phyloP scores from a whole-genome alignment of 352 stramenopile species.

The Globisporangium canariense region DNA sequence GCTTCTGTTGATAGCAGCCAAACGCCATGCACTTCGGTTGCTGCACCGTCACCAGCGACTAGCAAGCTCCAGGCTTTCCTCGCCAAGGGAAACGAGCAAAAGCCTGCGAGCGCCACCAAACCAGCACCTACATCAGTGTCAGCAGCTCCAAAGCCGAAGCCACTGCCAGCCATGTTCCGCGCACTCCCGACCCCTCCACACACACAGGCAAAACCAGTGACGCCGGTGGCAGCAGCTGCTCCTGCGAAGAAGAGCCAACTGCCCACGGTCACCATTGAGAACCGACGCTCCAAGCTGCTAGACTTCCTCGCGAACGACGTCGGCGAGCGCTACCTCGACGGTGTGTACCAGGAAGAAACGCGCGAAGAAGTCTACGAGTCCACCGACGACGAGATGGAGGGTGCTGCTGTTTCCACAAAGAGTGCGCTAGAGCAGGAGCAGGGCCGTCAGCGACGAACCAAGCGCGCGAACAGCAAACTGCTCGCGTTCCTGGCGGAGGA shows the following conservation, averaged over 20 bases:
- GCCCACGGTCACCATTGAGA: conserved; percentile 20
- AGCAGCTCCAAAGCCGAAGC: neutral
- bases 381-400: conserved; percentile 12
- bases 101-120: neutral
- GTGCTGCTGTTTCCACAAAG: neutral
- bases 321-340: conserved; percentile 64
- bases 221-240: neutral
- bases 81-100: conserved; percentile 19
- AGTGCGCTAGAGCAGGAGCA: conserved; percentile 6
- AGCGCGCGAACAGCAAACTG: conserved; percentile 50
- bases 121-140: neutral
- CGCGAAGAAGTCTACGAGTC: conserved; percentile 28
- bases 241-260: neutral
- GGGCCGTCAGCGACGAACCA: conserved; percentile 14
- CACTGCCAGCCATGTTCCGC: neutral
- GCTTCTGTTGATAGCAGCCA: neutral
- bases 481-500: conserved; percentile 59
- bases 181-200: conserved; percentile 1
- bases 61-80: conserved; percentile 51
- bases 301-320: conserved; percentile 75
- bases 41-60: conserved; percentile 4
- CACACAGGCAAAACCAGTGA: neutral
- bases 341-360: conserved; percentile 68
- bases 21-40: too few species aligned
- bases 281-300: conserved; percentile 59